These are phyloP conservation scores for Boletus eberwhitei DNA, from an alignment of 768 basidiomycete species.

Conservation along the genomic window DNA sequence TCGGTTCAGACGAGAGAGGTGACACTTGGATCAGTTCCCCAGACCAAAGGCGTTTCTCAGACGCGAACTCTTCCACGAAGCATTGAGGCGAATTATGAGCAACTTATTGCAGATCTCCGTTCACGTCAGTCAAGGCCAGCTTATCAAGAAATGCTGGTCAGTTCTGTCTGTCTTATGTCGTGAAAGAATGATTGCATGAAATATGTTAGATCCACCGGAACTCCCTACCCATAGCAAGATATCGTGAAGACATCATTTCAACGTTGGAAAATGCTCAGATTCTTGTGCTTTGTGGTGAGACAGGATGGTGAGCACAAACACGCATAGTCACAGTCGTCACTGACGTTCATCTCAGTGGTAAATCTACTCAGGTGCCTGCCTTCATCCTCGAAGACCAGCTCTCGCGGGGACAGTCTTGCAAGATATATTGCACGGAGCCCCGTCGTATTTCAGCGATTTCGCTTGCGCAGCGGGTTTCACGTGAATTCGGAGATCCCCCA, in stretches of 20 bases:
- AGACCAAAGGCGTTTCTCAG: conserved; percentile 16
- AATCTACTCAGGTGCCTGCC: conserved; percentile 93
- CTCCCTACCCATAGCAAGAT: conserved; percentile 79
- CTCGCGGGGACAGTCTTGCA: conserved; percentile 75
- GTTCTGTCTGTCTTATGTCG: conserved; percentile 25
- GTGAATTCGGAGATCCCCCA: conserved; percentile 83
- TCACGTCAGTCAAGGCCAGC: conserved; percentile 56
- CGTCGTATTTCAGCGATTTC: conserved; percentile 95
- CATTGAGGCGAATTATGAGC: conserved; percentile 36
- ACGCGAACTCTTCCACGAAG: conserved; percentile 5
- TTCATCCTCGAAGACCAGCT: conserved; percentile 92
- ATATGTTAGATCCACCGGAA: conserved; percentile 63
- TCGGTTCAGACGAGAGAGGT: conserved; percentile 16
- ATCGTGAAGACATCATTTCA: conserved; percentile 68
- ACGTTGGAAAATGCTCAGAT: conserved; percentile 74
- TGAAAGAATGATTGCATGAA: neutral
- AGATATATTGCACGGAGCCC: conserved; percentile 93
- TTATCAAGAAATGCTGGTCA: conserved; percentile 89
- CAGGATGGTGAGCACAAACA: conserved; percentile 58
- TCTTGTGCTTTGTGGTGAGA: conserved; percentile 83
- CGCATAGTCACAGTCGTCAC: conserved; percentile 25
- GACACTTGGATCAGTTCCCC: conserved; percentile 17
- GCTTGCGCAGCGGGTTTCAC: conserved; percentile 88
- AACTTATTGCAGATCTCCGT: conserved; percentile 56
- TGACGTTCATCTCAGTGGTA: conserved; percentile 57